Evolutionary conservation across 768 basidiomycete genomes (phyloP).

Genomic region (Hemileccinum impolitum): DNA sequence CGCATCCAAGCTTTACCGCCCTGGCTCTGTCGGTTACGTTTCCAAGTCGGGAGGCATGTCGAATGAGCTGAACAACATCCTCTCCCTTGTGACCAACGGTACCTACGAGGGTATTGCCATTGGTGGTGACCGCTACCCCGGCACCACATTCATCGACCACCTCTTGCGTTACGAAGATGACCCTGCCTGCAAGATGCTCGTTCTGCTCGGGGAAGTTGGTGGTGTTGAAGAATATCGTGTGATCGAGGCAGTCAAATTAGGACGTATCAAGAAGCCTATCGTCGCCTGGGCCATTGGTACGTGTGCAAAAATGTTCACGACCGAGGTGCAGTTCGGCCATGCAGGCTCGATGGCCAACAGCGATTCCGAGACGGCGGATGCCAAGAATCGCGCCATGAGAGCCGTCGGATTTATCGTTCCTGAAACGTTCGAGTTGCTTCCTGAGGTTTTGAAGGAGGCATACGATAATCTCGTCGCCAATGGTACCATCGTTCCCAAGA

Average conservation of each 20-base stretch:
- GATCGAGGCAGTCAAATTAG: slow-evolving; percentile 93
- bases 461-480: slow-evolving; percentile 75
- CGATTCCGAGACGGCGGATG: slow-evolving; percentile 94
- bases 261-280: slow-evolving; percentile 95
- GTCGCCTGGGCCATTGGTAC: slow-evolving; percentile 99
- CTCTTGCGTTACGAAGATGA: slow-evolving; percentile 96
- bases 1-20: slow-evolving; percentile 95
- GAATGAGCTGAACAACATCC: slow-evolving; percentile 99
- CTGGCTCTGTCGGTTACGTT: slow-evolving; percentile 97
- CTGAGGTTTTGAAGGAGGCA: slow-evolving; percentile 75
- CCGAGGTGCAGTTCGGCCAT: slow-evolving; percentile 99
- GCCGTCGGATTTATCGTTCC: slow-evolving; percentile 96
- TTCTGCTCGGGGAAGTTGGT: slow-evolving; percentile 97
- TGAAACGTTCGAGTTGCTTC: slow-evolving; percentile 96
- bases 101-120: slow-evolving; percentile 99
- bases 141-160: slow-evolving; percentile 98
- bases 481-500: slow-evolving; percentile 65
- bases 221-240: slow-evolving; percentile 99
- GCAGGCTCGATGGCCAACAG: slow-evolving; percentile 98
- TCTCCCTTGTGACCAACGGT: slow-evolving; percentile 93
- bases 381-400: slow-evolving; percentile 95
- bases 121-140: slow-evolving; percentile 98
- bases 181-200: slow-evolving; percentile 98
- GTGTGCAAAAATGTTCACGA: slow-evolving; percentile 99
- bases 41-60: slow-evolving; percentile 99